Evolutionary conservation across 257 asterid species (phyloP), one percentile per base, ranked within the genome.

Genomic region (Ligustrum vulgare): DNA sequence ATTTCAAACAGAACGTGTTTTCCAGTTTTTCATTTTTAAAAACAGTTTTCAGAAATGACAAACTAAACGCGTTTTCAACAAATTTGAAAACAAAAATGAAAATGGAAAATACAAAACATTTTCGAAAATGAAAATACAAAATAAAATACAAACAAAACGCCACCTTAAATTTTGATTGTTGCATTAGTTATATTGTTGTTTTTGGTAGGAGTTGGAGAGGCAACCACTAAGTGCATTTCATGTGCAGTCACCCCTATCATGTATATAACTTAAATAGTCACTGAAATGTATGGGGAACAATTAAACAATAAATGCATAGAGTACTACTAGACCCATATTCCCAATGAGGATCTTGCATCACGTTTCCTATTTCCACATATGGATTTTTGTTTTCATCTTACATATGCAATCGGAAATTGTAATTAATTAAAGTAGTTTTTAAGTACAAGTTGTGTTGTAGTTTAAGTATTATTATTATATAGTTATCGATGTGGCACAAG

Each of bases 141-240:
- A n/a, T n/a, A n/a, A n/a, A n/a, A n/a, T n/a, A n/a, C n/a, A n/a
- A n/a, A n/a, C n/a, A n/a, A n/a, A n/a, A n/a, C n/a, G n/a, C n/a
- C n/a, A n/a, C n/a, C n/a, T n/a, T 18, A 54, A 54, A 54, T 20
- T 20, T 54, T 6, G 8, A 18, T 23, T 8, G 34, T 60, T 22
- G 33, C 18, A 10, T 10, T 60, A 60, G 67, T 60, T 23, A 60
- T 60, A 58, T n/a, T 56, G 32, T 20, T 56, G 1, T 56, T 56
- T 54, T 58, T 9, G 66, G 66, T 22, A 58, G 33, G 43, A 28
- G 37, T 33, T n/a, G 20, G 37, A 23, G 25, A 51, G 58, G 76
- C 67, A 68, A 58, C 75, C 78, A 76, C 47, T 47, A 2, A 13
- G 79, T 76, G 63, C 84, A 77, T 11, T 69, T 80, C 72, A 80